Conservation (phyloP, 306 rosid genomes). For the Ziziphus jujuba region DNA sequence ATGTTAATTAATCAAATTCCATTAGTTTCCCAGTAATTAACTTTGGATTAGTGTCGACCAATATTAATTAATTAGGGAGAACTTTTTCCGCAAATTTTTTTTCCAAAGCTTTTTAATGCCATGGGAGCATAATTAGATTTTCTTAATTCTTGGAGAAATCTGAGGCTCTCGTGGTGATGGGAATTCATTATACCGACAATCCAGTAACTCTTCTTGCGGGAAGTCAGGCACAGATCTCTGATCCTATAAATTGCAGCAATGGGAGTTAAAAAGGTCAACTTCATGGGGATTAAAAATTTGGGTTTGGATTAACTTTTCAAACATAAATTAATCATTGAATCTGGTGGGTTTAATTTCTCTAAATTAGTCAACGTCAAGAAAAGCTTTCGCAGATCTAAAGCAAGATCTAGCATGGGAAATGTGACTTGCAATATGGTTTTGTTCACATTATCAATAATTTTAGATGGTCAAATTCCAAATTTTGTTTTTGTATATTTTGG, state of each 20-base stretch:
- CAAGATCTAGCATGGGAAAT: slow-evolving; percentile 15
- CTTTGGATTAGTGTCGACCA: not conserved
- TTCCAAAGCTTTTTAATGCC: not conserved
- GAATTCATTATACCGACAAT: not conserved
- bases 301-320: not conserved
- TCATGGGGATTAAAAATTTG: not conserved
- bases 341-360: not conserved
- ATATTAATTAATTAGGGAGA: too few relatives aligned
- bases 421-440: too few relatives aligned
- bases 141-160: slow-evolving; percentile 19
- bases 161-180: slow-evolving; percentile 24
- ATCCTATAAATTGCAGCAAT: not conserved
- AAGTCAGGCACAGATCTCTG: slow-evolving; percentile 12
- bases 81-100: too few relatives aligned
- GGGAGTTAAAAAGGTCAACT: slow-evolving; percentile 6
- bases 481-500: too few relatives aligned
- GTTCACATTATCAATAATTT: too few relatives aligned
- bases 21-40: not conserved
- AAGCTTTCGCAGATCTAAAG: not conserved
- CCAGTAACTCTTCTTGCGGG: slow-evolving; percentile 9
- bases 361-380: slow-evolving; percentile 28
- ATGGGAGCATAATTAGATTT: slow-evolving; percentile 1
- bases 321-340: slow-evolving; percentile 6
- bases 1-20: too few relatives aligned
- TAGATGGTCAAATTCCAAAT: too few relatives aligned